Percentiles rank a stretch among this genome's conserved stretches.
Evolutionary conservation across 768 basidiomycete genomes (phyloP).

Genomic region (Auriscalpium orientale): DNA sequence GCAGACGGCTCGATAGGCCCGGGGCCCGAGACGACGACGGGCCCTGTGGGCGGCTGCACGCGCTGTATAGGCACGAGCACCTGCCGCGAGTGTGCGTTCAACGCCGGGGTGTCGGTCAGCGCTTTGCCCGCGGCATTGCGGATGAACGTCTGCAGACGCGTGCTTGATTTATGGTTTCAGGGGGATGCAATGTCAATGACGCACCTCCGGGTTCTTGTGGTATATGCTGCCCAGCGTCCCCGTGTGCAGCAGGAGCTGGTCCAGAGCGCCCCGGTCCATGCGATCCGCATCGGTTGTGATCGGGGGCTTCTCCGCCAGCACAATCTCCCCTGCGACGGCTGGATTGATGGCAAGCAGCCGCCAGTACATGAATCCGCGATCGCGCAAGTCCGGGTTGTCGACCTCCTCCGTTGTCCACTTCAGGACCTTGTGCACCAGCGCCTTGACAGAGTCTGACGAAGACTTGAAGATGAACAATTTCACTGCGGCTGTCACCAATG

Average conservation of each 20-base stretch:
- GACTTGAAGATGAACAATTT: constrained; percentile 93
- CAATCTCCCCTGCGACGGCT: constrained; percentile 79
- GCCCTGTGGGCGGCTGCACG: constrained; percentile 33
- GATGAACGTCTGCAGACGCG: constrained; percentile 62
- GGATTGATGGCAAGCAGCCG: constrained; percentile 92
- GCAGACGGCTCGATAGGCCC: constrained; percentile 48
- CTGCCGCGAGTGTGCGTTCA: constrained; percentile 74
- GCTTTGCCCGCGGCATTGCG: constrained; percentile 81
- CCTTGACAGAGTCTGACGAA: constrained; percentile 74
- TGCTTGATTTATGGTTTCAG: neutral
- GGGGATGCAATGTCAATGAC: constrained; percentile 3
- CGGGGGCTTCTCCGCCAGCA: constrained; percentile 86
- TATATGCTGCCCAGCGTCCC: constrained; percentile 94
- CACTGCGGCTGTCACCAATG: constrained; percentile 87
- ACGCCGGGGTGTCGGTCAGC: constrained; percentile 79
- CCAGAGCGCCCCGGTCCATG: constrained; percentile 94
- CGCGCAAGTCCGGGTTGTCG: constrained; percentile 95
- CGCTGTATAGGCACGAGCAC: constrained; percentile 59
- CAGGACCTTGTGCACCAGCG: constrained; percentile 88
- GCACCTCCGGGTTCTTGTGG: constrained; percentile 93
- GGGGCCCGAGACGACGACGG: constrained; percentile 52
- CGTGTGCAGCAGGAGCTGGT: constrained; percentile 89
- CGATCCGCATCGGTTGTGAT: constrained; percentile 98
- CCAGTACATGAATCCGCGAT: constrained; percentile 99
- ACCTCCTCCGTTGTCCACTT: constrained; percentile 97